Percentiles rank a stretch among this genome's conserved stretches.
phyloP scores from a whole-genome alignment of 495 filamentous ascomycete genomes.

The Clohesyomyces aquaticus region DNA sequence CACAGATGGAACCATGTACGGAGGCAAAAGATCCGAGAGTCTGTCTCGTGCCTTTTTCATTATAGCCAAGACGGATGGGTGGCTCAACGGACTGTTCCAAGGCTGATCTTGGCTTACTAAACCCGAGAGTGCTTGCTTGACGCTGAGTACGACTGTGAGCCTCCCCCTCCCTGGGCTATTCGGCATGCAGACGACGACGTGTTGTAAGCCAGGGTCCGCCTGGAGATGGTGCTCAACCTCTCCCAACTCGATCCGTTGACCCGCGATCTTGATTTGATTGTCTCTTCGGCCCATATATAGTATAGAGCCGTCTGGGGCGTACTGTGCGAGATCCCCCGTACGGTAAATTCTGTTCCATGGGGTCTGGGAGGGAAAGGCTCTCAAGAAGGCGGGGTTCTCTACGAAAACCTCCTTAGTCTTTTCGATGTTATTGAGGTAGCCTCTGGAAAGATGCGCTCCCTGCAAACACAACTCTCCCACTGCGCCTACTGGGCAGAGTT shows the following conservation, averaged over 20 bases:
- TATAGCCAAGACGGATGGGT: constrained; percentile 1
- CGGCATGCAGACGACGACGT: constrained; percentile 49
- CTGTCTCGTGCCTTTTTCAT: constrained; percentile 14
- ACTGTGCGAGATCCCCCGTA: constrained; percentile 53
- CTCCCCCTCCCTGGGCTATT: constrained; percentile 25
- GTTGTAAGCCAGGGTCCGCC: constrained; percentile 43
- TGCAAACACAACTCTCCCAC: constrained; percentile 61
- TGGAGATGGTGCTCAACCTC: constrained; percentile 42
- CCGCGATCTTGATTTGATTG: constrained; percentile 39
- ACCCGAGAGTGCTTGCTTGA: not conserved
- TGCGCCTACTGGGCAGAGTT: constrained; percentile 55
- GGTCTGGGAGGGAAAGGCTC: constrained; percentile 16
- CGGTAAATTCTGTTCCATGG: constrained; percentile 51
- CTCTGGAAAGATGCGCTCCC: constrained; percentile 57
- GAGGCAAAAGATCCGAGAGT: constrained; percentile 33
- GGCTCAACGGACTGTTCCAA: constrained; percentile 19
- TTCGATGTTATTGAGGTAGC: constrained; percentile 55
- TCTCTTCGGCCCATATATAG: constrained; percentile 37
- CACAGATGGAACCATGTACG: constrained; percentile 41
- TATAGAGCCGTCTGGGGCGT: constrained; percentile 43
- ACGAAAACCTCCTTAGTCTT: constrained; percentile 56
- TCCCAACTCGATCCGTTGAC: constrained; percentile 38
- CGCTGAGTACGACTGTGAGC: constrained; percentile 28
- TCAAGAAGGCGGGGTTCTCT: constrained; percentile 52
- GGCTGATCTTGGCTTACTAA: not conserved